Base-by-base conservation (phyloP, 2,329 filamentous ascomycete species). In the Alternaria postmessia region DNA sequence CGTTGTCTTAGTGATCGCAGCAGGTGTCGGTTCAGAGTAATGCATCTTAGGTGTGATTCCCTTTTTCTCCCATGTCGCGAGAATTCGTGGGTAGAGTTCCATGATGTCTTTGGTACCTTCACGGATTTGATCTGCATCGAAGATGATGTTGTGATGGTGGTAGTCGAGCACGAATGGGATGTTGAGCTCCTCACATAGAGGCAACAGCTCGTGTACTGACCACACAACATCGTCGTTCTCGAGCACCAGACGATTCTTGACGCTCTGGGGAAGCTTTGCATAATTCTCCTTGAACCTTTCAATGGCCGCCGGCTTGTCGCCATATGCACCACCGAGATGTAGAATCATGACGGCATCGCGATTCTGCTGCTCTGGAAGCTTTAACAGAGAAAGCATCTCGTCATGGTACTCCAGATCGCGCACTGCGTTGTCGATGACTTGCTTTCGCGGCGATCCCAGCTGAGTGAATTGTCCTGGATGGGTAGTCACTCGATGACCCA, bases 191-290 rank as follows among this genome's bases (percentile, higher is more conserved):
- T 98, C 91, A 74, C 94, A 98, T 0, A 96, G 82, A 0, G 94
- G 94, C 0, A 98, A 83, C 6, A 98, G 81, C 70, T 98, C 94
- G 70, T 97, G 94, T 0, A 97, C 92, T n/a, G 87, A 90, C 91
- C 92, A 98, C 38, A 88, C 88, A 2, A 98, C 92, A 74, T 98
- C 94, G 77, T 97, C 94, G 65, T 98, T 98, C 75, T 98, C 94
- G 18, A 98, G 82, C 0, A 98, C 94, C 0, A 98, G 80, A 0
- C 94, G 87, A 5, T 88, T 87, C 79, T 95, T 96, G 64, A 97
- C 83, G 3, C 87, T 85, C 4, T 87, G 84, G 0, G 91, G 86
- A 0, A 96, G 78, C 2, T 75, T 83, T 1, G 81, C 81, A 65
- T 96, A 96, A 64, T 94, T 93, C 51, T 88, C 80, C 24, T 90